These are phyloP conservation scores for Yamadazyma siamensis DNA, from an alignment of 1,139 yeast genomes.

Conservation along the genomic window DNA sequence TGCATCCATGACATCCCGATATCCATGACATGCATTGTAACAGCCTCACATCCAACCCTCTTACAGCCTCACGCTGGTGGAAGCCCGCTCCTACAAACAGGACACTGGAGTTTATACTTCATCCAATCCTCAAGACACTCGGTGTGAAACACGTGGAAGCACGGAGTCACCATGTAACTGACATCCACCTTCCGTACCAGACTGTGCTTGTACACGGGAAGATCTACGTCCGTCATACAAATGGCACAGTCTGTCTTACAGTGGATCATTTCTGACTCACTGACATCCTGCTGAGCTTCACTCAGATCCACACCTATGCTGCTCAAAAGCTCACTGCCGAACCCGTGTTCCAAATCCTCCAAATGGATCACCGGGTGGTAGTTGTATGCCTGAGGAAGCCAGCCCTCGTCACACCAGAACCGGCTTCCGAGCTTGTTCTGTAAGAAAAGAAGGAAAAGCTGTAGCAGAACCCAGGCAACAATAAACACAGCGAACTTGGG, in stretches of 20 bases:
- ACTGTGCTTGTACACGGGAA: conserved; percentile 44
- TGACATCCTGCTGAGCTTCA: conserved; percentile 20
- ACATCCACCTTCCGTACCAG: conserved; percentile 3
- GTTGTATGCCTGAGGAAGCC: conserved; percentile 76
- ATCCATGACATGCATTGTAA: no score
- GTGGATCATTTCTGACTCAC: conserved; percentile 21
- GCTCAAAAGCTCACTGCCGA: conserved; percentile 34
- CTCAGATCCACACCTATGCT: conserved; percentile 10
- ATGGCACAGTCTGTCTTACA: conserved; percentile 72
- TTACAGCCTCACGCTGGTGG: conserved; percentile 62
- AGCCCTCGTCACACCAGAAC: conserved; percentile 73
- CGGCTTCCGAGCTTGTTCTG: conserved; percentile 76
- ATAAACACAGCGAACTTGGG: conserved; percentile 48
- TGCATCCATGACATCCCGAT: no score
- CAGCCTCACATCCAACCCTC: no score
- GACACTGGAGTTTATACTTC: conserved; percentile 89
- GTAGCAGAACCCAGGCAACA: conserved; percentile 53
- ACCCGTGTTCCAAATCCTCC: conserved; percentile 62
- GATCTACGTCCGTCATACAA: conserved; percentile 74
- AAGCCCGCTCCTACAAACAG: conserved; percentile 81
- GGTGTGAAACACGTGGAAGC: conserved; percentile 85
- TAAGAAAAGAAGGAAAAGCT: conserved; percentile 50
- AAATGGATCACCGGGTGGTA: conserved; percentile 67
- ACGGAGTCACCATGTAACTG: conserved; percentile 87
- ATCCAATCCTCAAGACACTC: conserved; percentile 90